Conservation (phyloP, 2,329 filamentous ascomycete genomes). For the Xylaria arbuscula region DNA sequence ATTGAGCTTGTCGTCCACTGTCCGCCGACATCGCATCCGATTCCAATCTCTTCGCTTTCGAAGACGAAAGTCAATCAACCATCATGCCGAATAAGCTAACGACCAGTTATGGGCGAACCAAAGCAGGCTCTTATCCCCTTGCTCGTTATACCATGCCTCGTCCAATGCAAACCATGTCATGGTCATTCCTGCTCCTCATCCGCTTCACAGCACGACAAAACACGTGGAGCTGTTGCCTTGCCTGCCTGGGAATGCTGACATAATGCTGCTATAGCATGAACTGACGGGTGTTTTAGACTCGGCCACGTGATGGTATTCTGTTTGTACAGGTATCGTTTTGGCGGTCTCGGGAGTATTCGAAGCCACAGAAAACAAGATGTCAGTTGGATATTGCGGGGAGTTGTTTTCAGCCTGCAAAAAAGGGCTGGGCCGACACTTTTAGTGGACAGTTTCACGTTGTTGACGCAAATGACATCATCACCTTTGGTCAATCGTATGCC, state of each 20-base stretch:
- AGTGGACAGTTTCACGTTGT: background rate
- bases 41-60: background rate
- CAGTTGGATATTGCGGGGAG: background rate
- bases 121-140: too few relatives aligned
- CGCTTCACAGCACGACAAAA: background rate
- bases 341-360: background rate
- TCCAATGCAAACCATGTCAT: background rate
- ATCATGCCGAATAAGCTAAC: background rate
- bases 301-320: background rate
- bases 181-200: background rate
- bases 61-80: background rate
- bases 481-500: constrained; percentile 9
- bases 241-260: too few relatives aligned
- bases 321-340: background rate
- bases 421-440: background rate
- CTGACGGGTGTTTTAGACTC: background rate
- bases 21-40: background rate
- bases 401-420: background rate
- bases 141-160: background rate
- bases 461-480: constrained; percentile 12
- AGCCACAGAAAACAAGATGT: background rate
- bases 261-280: background rate
- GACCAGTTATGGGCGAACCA: background rate
- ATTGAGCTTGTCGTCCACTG: background rate
- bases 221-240: background rate